Percentiles rank a stretch among this genome's conserved stretches.
Conservation (phyloP, 2,329 filamentous ascomycete genomes). For the Coleophoma crateriformis region DNA sequence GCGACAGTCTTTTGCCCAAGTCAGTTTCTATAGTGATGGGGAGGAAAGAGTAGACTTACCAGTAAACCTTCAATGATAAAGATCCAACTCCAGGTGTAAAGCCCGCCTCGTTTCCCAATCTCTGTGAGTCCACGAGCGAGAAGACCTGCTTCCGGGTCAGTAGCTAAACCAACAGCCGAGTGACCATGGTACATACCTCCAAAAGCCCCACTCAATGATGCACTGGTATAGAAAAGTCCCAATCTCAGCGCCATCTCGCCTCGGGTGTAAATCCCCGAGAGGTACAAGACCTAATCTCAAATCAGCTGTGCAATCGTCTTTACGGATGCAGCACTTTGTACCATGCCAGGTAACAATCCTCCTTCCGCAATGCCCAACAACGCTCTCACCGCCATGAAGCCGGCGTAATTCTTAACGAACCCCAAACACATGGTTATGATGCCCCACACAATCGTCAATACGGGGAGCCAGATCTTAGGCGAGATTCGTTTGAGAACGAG, state of each 20-base stretch:
- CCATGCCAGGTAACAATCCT: conserved; percentile 61
- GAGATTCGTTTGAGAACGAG: conserved; percentile 45
- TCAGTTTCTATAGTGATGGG: conserved; percentile 14
- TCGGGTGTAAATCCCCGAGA: conserved; percentile 56
- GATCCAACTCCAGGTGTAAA: conserved; percentile 41
- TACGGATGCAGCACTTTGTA: conserved; percentile 18
- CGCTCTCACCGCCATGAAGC: conserved; percentile 57
- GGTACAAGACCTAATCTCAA: conserved; percentile 47
- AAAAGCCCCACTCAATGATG: conserved; percentile 54
- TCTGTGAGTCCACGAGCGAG: conserved; percentile 54
- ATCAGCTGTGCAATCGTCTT: conserved; percentile 1
- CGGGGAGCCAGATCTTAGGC: conserved; percentile 57
- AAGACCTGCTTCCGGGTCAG: conserved; percentile 29
- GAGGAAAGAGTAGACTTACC: conserved; percentile 25
- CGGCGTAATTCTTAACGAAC: conserved; percentile 28
- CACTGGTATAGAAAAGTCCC: conserved; percentile 63
- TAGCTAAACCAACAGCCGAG: not conserved
- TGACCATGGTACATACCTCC: conserved; percentile 26
- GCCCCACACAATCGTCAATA: conserved; percentile 61
- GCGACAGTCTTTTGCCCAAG: conserved; percentile 42
- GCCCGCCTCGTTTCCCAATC: conserved; percentile 46
- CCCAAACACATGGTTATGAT: conserved; percentile 62
- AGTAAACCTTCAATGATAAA: conserved; percentile 50
- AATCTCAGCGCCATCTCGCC: conserved; percentile 46
- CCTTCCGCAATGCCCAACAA: conserved; percentile 59